Evolutionary conservation across 2,329 filamentous ascomycete species (phyloP), one percentile per base, ranked within the genome.

Genomic region (Colletotrichum ledebouriae): DNA sequence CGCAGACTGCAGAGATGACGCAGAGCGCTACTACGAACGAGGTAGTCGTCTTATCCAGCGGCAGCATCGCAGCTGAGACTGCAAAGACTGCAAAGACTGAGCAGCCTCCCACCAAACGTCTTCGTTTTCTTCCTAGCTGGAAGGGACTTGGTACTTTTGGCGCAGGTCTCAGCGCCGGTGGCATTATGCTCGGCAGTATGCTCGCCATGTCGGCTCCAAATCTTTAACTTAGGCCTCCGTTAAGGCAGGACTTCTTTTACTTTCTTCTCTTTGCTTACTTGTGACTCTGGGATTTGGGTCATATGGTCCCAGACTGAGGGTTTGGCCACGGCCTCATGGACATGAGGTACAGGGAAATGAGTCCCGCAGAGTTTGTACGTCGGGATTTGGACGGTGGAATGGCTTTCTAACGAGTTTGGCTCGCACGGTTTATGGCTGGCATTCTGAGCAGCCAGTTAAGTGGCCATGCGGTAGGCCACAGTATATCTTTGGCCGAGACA

Each of bases 121-220:
- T 44, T 20, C 34, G 59, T 13, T 53, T 61, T 25, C 37, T 61
- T 29, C 59, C 59, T 15, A 61, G 59, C 37, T 20, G 29, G 47
- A 37, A 33, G 12, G 20, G 22, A 12, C 13, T 50, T 10, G 55
- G 41, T 25, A 66, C 56, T 44, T 68, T 50, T 20, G 20, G 47
- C 41, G 39, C 52, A 11, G 66, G 66, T 10, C 55, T 62, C 22
- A 22, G 47, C 22, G 39, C 49, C 15, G 66, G 66, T 15, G 66
- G 62, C 17, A 34, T 57, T 25, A 53, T 69, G 41, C 44, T 69
- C 29, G 62, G 57, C 15, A 57, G 61, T 20, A 49, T 52, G 33
- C 62, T 69, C 42, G 62, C 66, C 13, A 49, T 50, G 20, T 59
- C 66, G 15, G 66, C 66, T 37, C 66, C 66, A 50, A 20, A 55